Evolutionary conservation across 441 rosid genomes (phyloP).

Genomic region (Bocquillonia castaneifolia): DNA sequence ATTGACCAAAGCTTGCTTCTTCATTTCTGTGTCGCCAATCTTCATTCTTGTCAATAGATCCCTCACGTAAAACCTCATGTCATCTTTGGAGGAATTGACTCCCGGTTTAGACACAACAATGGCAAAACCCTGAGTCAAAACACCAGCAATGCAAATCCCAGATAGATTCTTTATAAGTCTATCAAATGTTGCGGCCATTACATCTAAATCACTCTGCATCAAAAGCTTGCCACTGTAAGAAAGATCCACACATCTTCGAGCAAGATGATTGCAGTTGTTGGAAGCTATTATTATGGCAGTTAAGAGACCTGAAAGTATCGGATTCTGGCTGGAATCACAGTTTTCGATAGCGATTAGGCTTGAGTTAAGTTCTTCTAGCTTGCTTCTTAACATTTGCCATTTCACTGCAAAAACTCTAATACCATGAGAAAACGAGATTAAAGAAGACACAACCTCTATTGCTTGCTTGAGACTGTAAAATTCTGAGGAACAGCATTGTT

Average conservation of each 20-base stretch:
- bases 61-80: conserved; percentile 67
- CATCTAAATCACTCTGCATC: conserved; percentile 94
- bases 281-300: conserved; percentile 42
- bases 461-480: conserved; percentile 38
- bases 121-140: conserved; percentile 57
- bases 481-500: conserved; percentile 20
- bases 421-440: conserved; percentile 66
- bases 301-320: conserved; percentile 41
- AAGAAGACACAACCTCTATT: conserved; percentile 56
- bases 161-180: conserved; percentile 45
- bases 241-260: conserved; percentile 62
- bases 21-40: conserved; percentile 78
- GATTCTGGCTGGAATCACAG: conserved; percentile 47
- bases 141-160: conserved; percentile 59
- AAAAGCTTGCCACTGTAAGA: conserved; percentile 83
- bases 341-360: conserved; percentile 48
- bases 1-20: conserved; percentile 60
- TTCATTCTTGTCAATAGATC: conserved; percentile 88
- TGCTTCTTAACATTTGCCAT: conserved; percentile 71
- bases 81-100: conserved; percentile 58
- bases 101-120: conserved; percentile 73
- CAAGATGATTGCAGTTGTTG: conserved; percentile 56
- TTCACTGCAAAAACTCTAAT: conserved; percentile 64
- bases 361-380: conserved; percentile 72
- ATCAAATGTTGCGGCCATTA: conserved; percentile 53